These are phyloP conservation scores for Agroathelia rolfsii DNA, from an alignment of 1,284 basidiomycete genomes.

Conservation along the genomic window DNA sequence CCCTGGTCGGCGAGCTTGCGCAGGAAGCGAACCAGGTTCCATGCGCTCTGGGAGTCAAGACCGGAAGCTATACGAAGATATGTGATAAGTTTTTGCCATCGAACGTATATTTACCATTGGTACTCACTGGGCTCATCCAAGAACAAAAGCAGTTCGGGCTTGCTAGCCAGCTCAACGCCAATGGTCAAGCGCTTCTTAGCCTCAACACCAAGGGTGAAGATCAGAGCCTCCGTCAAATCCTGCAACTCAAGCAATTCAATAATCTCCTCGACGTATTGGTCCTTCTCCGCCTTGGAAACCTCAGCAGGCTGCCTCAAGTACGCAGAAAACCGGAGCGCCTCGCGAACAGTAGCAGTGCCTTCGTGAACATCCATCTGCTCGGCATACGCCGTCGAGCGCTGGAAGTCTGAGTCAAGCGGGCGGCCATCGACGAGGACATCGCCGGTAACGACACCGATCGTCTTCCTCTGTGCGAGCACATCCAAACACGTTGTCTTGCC, in stretches of 20 bases:
- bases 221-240: constrained; percentile 52
- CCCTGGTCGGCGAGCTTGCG: constrained; percentile 80
- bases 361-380: constrained; percentile 88
- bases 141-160: constrained; percentile 76
- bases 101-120: too few relatives aligned
- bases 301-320: constrained; percentile 78
- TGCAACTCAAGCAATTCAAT: constrained; percentile 63
- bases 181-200: constrained; percentile 83
- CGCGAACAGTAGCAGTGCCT: constrained; percentile 75
- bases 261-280: constrained; percentile 71
- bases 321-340: constrained; percentile 85
- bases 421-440: constrained; percentile 76
- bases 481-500: constrained; percentile 80
- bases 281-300: constrained; percentile 70
- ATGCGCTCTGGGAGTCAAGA: constrained; percentile 77
- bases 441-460: constrained; percentile 76
- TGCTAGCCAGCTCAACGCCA: constrained; percentile 81
- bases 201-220: constrained; percentile 60
- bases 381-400: constrained; percentile 38
- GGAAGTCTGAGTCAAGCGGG: constrained; percentile 66
- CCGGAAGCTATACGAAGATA: too few relatives aligned
- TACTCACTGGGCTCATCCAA: constrained; percentile 54
- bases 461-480: constrained; percentile 82
- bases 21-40: constrained; percentile 77
- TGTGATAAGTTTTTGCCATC: too few relatives aligned